Base-by-base conservation (phyloP, 2,329 filamentous ascomycete genomes). In the Neoascochyta sp. region DNA sequence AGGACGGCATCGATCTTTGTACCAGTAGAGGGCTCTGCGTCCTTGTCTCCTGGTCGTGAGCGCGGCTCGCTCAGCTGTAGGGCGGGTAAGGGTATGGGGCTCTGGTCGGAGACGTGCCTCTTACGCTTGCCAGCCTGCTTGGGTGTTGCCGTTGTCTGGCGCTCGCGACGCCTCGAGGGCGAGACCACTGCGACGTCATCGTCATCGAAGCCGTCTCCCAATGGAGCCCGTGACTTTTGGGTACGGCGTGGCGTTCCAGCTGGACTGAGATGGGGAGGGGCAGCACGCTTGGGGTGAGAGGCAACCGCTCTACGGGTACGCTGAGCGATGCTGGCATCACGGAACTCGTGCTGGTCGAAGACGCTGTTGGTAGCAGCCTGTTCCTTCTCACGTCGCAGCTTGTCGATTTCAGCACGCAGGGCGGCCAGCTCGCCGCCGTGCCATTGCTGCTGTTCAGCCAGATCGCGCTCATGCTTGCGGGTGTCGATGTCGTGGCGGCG, bases 131-230 rank as follows among this genome's bases (percentile, higher is more conserved):
- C 71, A 32, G 68, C 67, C 37, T 68, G 69, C 27, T 80, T 82
- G 1, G 85, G 85, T 1, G 76, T 80, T 8, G 60, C 58, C 23
- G 70, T 64, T 50, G 73, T 76, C 5, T 66, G 64, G 41, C 64
- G 68, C 7, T 63, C 61, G 26, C 58, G 62, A 4, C 54, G 43
- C 43, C 71, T 78, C 29, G 69, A 75, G 4, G 76, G 76, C 3
- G 76, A 79, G 1, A 68, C 54, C 39, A 72, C 64, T 33, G 71
- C 57, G 7, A 81, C 68, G 48, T 81, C 75, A 32, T 74, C 70
- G 37, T 86, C 78, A 37, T 89, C 83, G 48, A 92, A 92, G 0
- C 86, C 86, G 60, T 92, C 86, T 2, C 82, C 74, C 27, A 83
- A 66, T 1, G 73, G 69, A 62, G 75, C 42, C 18, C 34, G 75